Conservation (phyloP, 306 rosid species). For the Urtica urens region DNA sequence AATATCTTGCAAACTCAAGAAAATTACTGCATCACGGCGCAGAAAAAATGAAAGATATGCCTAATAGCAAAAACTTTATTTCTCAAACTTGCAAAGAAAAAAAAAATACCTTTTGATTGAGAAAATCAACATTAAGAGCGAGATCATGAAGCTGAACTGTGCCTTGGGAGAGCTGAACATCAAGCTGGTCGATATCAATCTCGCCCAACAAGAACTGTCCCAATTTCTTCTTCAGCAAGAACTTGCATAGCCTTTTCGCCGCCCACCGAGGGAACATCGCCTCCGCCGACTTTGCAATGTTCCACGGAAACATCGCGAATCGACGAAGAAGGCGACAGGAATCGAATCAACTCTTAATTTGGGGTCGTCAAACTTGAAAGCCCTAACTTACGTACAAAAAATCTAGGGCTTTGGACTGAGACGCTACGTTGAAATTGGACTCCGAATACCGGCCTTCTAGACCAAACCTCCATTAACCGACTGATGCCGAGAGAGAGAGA, state of each 20-base stretch:
- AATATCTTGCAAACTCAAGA: not conserved
- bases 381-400: not conserved
- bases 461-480: not conserved
- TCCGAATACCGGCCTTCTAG: not conserved
- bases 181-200: constrained; percentile 84
- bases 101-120: constrained; percentile 51
- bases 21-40: not conserved
- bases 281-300: constrained; percentile 90
- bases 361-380: not conserved
- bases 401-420: not conserved
- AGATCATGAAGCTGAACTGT: constrained; percentile 88
- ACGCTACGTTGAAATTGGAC: not conserved
- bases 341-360: not conserved
- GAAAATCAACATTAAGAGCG: constrained; percentile 73
- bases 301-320: constrained; percentile 71
- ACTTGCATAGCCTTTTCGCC: constrained; percentile 65
- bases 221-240: constrained; percentile 83
- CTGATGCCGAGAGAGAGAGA: not conserved
- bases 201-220: constrained; percentile 83
- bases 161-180: constrained; percentile 68
- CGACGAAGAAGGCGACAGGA: not conserved
- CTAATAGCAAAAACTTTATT: not conserved
- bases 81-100: not conserved
- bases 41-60: not conserved
- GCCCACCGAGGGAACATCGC: constrained; percentile 90